Percentiles rank a stretch among this genome's conserved stretches.
Evolutionary conservation across 345 rosid species (phyloP).

Genomic region (Tarenaya hassleriana): DNA sequence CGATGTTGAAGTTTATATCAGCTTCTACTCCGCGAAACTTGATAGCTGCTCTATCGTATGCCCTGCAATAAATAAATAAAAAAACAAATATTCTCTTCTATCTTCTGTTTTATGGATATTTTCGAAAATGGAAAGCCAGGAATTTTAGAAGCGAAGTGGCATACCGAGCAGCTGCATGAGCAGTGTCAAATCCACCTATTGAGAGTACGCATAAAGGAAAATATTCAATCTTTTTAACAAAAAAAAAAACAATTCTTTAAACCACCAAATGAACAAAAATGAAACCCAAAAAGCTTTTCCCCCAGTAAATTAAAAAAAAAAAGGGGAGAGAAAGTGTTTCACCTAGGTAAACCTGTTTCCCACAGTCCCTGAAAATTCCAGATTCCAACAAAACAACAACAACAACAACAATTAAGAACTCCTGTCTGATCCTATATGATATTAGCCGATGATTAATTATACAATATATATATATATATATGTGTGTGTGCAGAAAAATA

Average conservation of each 20-base stretch:
- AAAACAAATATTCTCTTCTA: no score
- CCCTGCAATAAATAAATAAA: conserved; percentile 40
- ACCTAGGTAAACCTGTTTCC: conserved; percentile 85
- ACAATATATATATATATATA: no score
- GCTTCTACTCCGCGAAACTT: conserved; percentile 80
- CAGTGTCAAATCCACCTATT: conserved; percentile 79
- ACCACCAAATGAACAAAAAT: background rate
- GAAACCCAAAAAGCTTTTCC: no score
- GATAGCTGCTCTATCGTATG: conserved; percentile 85
- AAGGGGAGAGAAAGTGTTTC: no score
- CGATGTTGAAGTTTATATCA: conserved; percentile 60
- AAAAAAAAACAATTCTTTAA: background rate
- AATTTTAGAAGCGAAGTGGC: background rate
- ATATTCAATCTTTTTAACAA: background rate
- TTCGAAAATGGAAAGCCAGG: no score
- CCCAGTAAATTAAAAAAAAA: no score
- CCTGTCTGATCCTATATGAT: no score
- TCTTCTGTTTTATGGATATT: no score
- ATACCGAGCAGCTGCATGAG: conserved; percentile 79
- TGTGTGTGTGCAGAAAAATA: no score
- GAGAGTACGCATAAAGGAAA: background rate
- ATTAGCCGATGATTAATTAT: no score
- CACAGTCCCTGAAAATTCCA: conserved; percentile 55
- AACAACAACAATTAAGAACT: no score
- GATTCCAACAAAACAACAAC: no score